A percentile compares a stretch with the other conserved stretches of the same genome.
Evolutionary conservation across 306 rosid species (phyloP).

Genomic region (Glycine tomentella): DNA sequence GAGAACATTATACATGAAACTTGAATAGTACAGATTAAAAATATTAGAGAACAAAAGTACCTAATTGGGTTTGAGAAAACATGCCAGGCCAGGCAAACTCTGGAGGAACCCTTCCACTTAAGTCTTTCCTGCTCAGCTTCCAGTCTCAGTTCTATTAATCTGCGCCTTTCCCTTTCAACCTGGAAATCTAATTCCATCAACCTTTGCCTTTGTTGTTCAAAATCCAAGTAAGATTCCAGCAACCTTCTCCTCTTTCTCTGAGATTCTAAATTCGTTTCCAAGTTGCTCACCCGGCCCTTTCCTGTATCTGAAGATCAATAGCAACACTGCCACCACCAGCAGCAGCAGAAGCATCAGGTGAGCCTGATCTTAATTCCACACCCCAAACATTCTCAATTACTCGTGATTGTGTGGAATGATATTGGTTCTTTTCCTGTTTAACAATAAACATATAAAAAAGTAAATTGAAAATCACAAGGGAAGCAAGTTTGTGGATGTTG

Average conservation of each 20-base stretch:
- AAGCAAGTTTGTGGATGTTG: background rate
- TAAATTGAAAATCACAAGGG: too few relatives aligned
- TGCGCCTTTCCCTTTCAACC: background rate
- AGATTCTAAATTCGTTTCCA: conserved; percentile 15
- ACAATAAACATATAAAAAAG: too few relatives aligned
- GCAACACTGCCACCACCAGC: background rate
- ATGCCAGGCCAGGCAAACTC: background rate
- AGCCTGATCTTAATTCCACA: background rate
- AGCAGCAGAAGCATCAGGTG: conserved; percentile 10
- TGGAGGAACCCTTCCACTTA: background rate
- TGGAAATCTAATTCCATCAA: background rate
- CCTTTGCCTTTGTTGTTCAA: background rate
- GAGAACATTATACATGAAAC: too few relatives aligned
- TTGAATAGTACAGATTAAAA: background rate
- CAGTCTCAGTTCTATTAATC: background rate
- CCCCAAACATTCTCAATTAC: background rate
- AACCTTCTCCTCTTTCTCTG: background rate
- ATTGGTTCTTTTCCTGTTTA: conserved; percentile 10
- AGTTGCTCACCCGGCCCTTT: conserved; percentile 2
- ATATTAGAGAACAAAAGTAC: background rate
- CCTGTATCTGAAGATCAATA: conserved; percentile 7
- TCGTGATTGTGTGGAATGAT: conserved; percentile 7
- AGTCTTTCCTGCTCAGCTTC: background rate
- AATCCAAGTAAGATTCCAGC: background rate
- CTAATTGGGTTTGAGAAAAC: background rate